A percentile compares a stretch with the other conserved stretches of the same genome.
phyloP scores from a whole-genome alignment of 2,329 filamentous ascomycete species.

The Alternaria angustiovoidea region DNA sequence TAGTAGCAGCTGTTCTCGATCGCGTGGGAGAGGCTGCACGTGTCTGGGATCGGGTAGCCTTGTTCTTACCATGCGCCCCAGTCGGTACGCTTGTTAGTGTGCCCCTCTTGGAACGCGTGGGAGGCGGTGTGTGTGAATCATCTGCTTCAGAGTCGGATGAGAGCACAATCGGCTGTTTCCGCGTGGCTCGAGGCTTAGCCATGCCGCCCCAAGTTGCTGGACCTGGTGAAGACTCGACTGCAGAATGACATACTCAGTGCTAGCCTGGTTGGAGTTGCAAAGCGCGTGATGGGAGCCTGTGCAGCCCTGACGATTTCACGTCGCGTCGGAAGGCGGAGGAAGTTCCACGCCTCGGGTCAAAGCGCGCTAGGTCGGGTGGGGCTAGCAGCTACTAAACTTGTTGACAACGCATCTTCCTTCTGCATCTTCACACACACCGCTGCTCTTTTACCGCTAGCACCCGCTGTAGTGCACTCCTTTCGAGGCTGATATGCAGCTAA shows the following conservation, averaged over 20 bases:
- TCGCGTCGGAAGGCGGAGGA: slow-evolving; percentile 9
- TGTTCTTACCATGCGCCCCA: slow-evolving; percentile 26
- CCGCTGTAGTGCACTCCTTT: slow-evolving; percentile 22
- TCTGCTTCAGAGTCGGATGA: slow-evolving; percentile 47
- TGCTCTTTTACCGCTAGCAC: slow-evolving; percentile 16
- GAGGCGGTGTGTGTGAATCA: slow-evolving; percentile 39
- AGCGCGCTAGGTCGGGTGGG: slow-evolving; percentile 8
- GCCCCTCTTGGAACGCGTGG: slow-evolving; percentile 40
- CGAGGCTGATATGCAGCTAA: slow-evolving; percentile 35
- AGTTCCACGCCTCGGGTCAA: slow-evolving; percentile 1
- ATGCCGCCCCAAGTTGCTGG: slow-evolving; percentile 45
- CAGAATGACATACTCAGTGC: slow-evolving; percentile 42
- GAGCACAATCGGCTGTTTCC: slow-evolving; percentile 48
- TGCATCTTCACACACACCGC: slow-evolving; percentile 23
- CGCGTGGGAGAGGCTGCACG: slow-evolving; percentile 33
- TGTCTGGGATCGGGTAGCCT: slow-evolving; percentile 27
- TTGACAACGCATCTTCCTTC: slow-evolving; percentile 18
- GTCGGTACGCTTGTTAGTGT: slow-evolving; percentile 35
- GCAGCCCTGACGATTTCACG: slow-evolving; percentile 4
- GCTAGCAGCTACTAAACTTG: slow-evolving; percentile 1
- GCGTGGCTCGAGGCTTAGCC: slow-evolving; percentile 49
- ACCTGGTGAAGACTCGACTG: slow-evolving; percentile 20
- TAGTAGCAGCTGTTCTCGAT: slow-evolving; percentile 23
- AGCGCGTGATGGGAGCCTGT: slow-evolving; percentile 7
- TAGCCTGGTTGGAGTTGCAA: slow-evolving; percentile 26